phyloP scores from a whole-genome alignment of 2,329 filamentous ascomycete genomes.

The Colletotrichum nymphaeae region DNA sequence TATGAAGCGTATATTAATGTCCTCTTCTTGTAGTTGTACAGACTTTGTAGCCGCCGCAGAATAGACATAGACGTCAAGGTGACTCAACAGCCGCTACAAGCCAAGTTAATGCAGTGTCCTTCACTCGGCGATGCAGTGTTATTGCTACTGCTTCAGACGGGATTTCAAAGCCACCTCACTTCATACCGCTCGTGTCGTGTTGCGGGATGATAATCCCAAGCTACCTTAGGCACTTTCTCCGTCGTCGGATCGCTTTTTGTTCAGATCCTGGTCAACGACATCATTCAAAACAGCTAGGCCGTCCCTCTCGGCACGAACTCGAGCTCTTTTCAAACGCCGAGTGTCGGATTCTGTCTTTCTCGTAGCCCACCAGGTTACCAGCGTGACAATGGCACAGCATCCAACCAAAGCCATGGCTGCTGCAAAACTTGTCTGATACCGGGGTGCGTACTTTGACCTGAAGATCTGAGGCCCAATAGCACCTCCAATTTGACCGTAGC shows the following conservation, averaged over 20 bases:
- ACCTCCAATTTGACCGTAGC: constrained; percentile 61
- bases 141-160: not conserved
- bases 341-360: constrained; percentile 56
- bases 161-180: not conserved
- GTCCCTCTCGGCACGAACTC: constrained; percentile 52
- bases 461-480: constrained; percentile 61
- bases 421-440: constrained; percentile 56
- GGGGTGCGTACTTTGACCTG: constrained; percentile 54
- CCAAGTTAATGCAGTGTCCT: no score
- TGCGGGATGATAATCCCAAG: no score
- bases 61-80: no score
- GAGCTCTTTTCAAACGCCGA: constrained; percentile 53
- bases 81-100: no score
- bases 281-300: constrained; percentile 56
- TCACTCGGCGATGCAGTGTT: no score
- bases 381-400: constrained; percentile 52
- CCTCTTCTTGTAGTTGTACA: no score
- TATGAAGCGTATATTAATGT: no score
- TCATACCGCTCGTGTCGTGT: no score
- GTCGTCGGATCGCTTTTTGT: not conserved
- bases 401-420: constrained; percentile 57
- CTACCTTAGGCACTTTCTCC: not conserved
- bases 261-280: constrained; percentile 44
- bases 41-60: no score
- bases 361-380: constrained; percentile 58